A percentile compares a stretch with the other conserved stretches of the same genome.
Evolutionary conservation across 306 rosid genomes (phyloP).

Genomic region (Luffa acutangula): DNA sequence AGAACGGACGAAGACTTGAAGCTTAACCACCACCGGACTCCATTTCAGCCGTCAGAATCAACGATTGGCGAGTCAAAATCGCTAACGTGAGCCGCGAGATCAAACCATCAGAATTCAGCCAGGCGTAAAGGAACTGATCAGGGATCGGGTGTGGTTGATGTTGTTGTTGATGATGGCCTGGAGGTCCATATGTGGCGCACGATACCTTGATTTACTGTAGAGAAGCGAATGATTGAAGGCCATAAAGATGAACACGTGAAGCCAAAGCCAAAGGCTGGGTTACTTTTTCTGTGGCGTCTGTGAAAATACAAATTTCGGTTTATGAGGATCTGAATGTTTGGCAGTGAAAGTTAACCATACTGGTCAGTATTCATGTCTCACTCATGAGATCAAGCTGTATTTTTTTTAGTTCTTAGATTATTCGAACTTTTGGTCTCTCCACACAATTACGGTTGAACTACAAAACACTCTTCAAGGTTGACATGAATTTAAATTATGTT

Average conservation of each 20-base stretch:
- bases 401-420: no score
- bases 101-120: background rate
- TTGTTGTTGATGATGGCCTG: background rate
- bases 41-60: background rate
- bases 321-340: background rate
- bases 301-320: background rate
- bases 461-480: no score
- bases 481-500: no score
- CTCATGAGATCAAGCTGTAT: no score
- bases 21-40: background rate
- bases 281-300: background rate
- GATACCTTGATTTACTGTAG: background rate
- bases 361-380: no score
- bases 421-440: no score
- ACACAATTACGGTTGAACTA: no score
- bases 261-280: background rate
- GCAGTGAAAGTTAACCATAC: background rate
- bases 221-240: background rate
- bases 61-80: background rate
- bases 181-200: background rate
- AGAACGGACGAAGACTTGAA: background rate
- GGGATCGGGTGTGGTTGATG: background rate
- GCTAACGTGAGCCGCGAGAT: background rate
- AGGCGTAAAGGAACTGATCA: background rate
- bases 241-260: constrained; percentile 3